phyloP scores from a whole-genome alignment of 2,329 filamentous ascomycete species.

The Ophiostoma australiae region DNA sequence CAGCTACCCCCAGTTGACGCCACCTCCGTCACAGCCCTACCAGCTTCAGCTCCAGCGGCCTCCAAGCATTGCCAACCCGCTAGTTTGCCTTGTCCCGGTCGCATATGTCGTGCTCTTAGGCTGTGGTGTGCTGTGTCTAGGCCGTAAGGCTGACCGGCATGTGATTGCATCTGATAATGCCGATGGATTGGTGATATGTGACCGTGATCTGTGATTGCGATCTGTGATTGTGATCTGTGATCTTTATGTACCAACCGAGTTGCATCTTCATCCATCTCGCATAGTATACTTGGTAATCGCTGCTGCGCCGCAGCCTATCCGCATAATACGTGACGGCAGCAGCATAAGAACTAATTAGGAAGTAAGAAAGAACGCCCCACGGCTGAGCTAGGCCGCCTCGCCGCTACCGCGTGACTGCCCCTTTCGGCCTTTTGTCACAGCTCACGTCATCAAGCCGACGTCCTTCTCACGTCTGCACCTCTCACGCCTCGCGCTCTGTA shows the following conservation, averaged over 20 bases:
- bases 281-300: too few species aligned
- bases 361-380: background rate
- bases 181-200: too few species aligned
- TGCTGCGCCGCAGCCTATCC: background rate
- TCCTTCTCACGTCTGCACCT: background rate
- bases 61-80: conserved; percentile 9
- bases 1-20: background rate
- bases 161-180: background rate
- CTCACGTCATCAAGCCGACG: conserved; percentile 4
- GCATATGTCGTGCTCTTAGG: background rate
- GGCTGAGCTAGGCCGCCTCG: conserved; percentile 7
- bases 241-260: too few species aligned
- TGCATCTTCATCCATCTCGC: too few species aligned
- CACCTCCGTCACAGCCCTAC: background rate
- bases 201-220: too few species aligned
- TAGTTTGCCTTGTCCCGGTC: background rate
- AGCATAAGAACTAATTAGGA: too few species aligned
- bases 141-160: conserved; percentile 5
- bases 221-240: too few species aligned
- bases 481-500: background rate
- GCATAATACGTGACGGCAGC: background rate
- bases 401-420: background rate
- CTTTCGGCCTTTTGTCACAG: background rate
- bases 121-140: background rate
- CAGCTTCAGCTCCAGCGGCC: conserved; percentile 5